Percentiles rank a stretch among this genome's conserved stretches.
These are phyloP conservation scores for Senecio squalidus DNA, from an alignment of 140 eudicot genomes.

Conservation along the genomic window DNA sequence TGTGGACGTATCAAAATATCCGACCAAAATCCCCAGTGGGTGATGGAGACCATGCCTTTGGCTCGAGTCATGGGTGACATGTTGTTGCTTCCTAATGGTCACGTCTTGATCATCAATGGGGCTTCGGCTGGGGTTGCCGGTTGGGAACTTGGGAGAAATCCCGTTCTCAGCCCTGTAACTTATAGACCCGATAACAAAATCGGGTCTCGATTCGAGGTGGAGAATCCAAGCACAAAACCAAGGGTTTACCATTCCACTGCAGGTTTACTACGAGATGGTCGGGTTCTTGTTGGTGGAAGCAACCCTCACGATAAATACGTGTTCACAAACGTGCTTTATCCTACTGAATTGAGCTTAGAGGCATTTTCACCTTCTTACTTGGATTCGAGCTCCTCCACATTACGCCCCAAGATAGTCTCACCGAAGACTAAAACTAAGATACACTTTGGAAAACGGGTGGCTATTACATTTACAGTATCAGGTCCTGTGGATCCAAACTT, in stretches of 20 bases:
- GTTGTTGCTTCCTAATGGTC: constrained; percentile 53
- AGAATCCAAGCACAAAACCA: constrained; percentile 33
- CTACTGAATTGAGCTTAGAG: constrained; percentile 62
- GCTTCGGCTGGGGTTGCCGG: constrained; percentile 48
- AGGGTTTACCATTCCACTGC: constrained; percentile 67
- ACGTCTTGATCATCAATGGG: constrained; percentile 56
- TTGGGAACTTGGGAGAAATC: constrained; percentile 44
- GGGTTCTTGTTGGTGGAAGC: constrained; percentile 64
- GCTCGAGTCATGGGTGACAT: constrained; percentile 74
- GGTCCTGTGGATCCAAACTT: not conserved
- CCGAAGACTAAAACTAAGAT: not conserved
- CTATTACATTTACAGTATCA: constrained; percentile 4
- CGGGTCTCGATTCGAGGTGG: constrained; percentile 44
- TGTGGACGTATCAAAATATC: constrained; percentile 57
- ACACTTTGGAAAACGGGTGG: not conserved
- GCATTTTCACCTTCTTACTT: constrained; percentile 57
- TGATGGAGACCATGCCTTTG: constrained; percentile 63
- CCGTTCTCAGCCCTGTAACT: constrained; percentile 41
- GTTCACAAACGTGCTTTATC: constrained; percentile 44
- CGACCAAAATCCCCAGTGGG: constrained; percentile 54
- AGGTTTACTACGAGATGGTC: constrained; percentile 44
- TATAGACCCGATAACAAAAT: constrained; percentile 29
- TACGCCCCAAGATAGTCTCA: not conserved
- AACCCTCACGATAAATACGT: constrained; percentile 45
- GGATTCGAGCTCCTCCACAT: not conserved